phyloP scores from a whole-genome alignment of 129 eudicot species.

The Flaveria linearis region DNA sequence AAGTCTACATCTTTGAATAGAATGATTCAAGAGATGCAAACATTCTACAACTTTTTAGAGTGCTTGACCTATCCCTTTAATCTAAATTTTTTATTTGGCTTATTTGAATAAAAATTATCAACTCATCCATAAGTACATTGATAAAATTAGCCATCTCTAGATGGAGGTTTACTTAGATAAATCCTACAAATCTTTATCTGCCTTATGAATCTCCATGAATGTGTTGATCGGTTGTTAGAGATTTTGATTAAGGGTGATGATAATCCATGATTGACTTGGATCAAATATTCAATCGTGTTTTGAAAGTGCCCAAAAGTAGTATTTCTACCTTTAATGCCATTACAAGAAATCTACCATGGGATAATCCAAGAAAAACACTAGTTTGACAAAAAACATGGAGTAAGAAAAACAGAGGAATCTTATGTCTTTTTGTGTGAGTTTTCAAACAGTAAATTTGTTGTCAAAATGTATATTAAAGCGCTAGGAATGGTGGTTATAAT shows the following conservation, averaged over 20 bases:
- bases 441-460: too few species aligned
- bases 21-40: not conserved
- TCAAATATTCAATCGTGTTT: too few species aligned
- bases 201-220: not conserved
- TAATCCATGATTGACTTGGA: too few species aligned
- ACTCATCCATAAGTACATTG: not conserved
- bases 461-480: not conserved
- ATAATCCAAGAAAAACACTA: too few species aligned
- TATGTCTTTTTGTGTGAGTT: too few species aligned
- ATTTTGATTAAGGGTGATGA: too few species aligned
- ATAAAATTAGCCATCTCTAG: not conserved
- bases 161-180: slow-evolving; percentile 7
- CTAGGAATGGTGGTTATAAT: not conserved
- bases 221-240: too few species aligned
- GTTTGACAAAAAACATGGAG: too few species aligned
- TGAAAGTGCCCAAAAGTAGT: too few species aligned
- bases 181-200: not conserved
- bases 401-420: too few species aligned
- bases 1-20: not conserved
- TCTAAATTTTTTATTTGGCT: not conserved
- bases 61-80: not conserved
- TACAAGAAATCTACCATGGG: too few species aligned
- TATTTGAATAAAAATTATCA: not conserved
- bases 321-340: too few species aligned
- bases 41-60: not conserved